Conservation (phyloP, 208 protist species). For the Tritrichomonas musculus region DNA sequence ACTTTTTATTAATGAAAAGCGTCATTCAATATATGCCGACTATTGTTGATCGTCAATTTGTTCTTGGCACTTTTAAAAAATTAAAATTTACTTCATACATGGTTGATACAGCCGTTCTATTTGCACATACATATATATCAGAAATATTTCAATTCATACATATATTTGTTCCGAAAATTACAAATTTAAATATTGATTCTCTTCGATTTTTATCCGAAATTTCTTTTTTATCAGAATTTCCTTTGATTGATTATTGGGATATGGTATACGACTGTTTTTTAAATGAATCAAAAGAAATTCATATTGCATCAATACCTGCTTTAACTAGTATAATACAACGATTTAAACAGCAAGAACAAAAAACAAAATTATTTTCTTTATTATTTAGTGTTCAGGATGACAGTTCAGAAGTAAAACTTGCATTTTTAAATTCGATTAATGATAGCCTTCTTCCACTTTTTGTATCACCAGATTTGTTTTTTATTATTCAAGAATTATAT, state of each 20-base stretch:
- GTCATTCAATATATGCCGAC: too few relatives aligned
- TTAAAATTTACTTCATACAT: background rate
- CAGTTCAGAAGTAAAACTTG: too few relatives aligned
- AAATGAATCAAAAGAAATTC: background rate
- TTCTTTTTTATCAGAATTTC: background rate
- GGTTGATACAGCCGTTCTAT: background rate
- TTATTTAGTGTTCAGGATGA: too few relatives aligned
- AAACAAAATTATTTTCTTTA: too few relatives aligned
- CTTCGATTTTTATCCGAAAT: background rate
- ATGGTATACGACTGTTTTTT: background rate
- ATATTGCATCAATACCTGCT: background rate
- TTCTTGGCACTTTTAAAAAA: background rate
- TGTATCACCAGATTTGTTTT: too few relatives aligned
- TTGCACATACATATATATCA: background rate
- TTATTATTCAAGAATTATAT: too few relatives aligned
- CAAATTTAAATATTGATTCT: background rate
- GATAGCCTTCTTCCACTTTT: too few relatives aligned
- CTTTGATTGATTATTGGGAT: background rate
- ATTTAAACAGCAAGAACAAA: too few relatives aligned
- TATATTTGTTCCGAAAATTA: background rate
- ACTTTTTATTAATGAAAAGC: too few relatives aligned
- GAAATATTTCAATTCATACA: background rate
- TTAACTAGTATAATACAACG: background rate
- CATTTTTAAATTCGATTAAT: too few relatives aligned
- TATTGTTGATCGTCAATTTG: background rate